A percentile compares a stretch with the other conserved stretches of the same genome.
phyloP scores from a whole-genome alignment of 108 stramenopile genomes.

The Craspedostauros australis region DNA sequence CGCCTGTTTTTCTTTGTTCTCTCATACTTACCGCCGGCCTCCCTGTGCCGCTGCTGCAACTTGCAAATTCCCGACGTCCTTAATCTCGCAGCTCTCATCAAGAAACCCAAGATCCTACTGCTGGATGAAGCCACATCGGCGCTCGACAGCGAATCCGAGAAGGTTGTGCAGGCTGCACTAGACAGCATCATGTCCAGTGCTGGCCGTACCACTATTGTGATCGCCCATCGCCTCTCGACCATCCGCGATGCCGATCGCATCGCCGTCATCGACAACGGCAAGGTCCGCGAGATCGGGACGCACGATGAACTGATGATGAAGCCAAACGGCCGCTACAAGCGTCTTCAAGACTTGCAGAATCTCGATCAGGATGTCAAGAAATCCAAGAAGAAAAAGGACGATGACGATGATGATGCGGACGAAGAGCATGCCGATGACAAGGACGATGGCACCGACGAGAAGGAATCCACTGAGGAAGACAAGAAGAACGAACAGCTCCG shows the following conservation, averaged over 20 bases:
- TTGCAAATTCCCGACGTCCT: no score
- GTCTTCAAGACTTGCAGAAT: constrained; percentile 43
- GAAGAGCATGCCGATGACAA: constrained; percentile 3
- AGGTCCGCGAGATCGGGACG: constrained; percentile 62
- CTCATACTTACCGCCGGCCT: no score
- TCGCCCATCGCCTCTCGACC: constrained; percentile 79
- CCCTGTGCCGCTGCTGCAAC: no score
- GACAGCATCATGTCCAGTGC: constrained; percentile 50
- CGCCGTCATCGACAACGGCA: constrained; percentile 66
- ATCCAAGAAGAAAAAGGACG: background rate
- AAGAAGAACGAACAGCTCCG: constrained; percentile 17
- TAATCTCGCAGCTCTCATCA: no score
- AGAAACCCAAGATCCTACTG: no score
- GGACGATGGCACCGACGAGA: background rate
- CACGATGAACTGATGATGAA: constrained; percentile 73
- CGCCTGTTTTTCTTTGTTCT: background rate
- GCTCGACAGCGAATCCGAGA: constrained; percentile 73
- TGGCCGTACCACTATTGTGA: constrained; percentile 53
- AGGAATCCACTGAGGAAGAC: constrained; percentile 3
- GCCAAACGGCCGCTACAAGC: constrained; percentile 35
- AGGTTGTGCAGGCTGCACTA: constrained; percentile 71
- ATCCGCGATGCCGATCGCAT: constrained; percentile 81
- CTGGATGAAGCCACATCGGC: constrained; percentile 63
- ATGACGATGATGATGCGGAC: constrained; percentile 1
- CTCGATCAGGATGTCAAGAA: constrained; percentile 9